A percentile compares a stretch with the other conserved stretches of the same genome.
phyloP scores from a whole-genome alignment of 306 rosid genomes.

The Lathyrus tuberosus region DNA sequence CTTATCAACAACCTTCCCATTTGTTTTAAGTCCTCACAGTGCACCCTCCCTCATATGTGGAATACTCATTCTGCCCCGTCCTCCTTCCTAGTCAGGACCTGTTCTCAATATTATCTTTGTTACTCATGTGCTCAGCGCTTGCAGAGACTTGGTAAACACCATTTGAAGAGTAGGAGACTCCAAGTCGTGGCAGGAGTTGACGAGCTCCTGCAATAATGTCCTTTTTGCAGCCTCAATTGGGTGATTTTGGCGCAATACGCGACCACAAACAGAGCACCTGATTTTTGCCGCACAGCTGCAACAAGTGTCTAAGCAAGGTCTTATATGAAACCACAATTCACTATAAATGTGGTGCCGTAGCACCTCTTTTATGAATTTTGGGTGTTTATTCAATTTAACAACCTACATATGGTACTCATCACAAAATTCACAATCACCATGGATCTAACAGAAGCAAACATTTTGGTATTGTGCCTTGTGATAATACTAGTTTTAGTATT shows the following conservation, averaged over 20 bases:
- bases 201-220: not conserved
- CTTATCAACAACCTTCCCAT: not conserved
- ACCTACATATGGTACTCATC: not conserved
- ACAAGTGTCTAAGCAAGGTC: not conserved
- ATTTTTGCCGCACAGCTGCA: not conserved
- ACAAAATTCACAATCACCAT: no score
- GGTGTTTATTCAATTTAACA: not conserved
- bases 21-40: not conserved
- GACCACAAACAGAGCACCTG: not conserved
- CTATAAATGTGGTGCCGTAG: not conserved
- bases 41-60: no score
- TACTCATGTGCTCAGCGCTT: no score
- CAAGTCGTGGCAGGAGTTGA: not conserved
- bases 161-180: not conserved
- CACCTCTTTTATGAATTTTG: not conserved
- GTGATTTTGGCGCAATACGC: not conserved
- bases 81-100: no score
- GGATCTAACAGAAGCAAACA: no score
- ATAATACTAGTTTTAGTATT: no score
- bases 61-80: no score
- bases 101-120: no score
- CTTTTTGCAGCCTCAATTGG: not conserved
- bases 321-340: not conserved
- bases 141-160: no score
- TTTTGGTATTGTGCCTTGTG: no score